A percentile compares a stretch with the other conserved stretches of the same genome.
phyloP scores from a whole-genome alignment of 129 eudicot genomes.

The Chrysanthemum lavandulifolium region DNA sequence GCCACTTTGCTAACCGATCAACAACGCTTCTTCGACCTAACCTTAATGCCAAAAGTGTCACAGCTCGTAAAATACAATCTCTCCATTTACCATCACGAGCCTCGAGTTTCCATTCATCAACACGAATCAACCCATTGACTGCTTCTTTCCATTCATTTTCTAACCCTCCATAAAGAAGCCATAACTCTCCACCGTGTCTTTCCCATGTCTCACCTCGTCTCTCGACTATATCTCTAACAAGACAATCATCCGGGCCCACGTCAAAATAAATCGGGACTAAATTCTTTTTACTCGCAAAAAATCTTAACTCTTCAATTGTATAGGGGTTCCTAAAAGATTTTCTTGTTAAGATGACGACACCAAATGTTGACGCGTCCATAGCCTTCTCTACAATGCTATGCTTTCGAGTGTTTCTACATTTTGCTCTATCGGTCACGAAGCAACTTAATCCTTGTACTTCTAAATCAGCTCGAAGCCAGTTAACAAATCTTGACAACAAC shows the following conservation, averaged over 20 bases:
- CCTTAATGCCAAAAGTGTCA: slow-evolving; percentile 80
- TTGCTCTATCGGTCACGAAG: slow-evolving; percentile 77
- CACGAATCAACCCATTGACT: slow-evolving; percentile 66
- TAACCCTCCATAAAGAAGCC: slow-evolving; percentile 82
- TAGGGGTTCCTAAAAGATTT: slow-evolving; percentile 88
- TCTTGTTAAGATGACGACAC: slow-evolving; percentile 77
- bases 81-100: slow-evolving; percentile 93
- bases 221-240: slow-evolving; percentile 84
- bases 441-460: slow-evolving; percentile 96
- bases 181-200: slow-evolving; percentile 83
- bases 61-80: slow-evolving; percentile 86
- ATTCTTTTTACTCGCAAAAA: slow-evolving; percentile 85
- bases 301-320: slow-evolving; percentile 81
- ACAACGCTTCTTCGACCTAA: slow-evolving; percentile 91
- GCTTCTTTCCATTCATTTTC: slow-evolving; percentile 97
- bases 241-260: slow-evolving; percentile 88
- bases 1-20: slow-evolving; percentile 83
- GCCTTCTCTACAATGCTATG: slow-evolving; percentile 71
- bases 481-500: slow-evolving; percentile 62
- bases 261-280: slow-evolving; percentile 90
- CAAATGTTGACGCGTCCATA: slow-evolving; percentile 90
- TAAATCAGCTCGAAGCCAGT: slow-evolving; percentile 93
- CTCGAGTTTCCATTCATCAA: slow-evolving; percentile 96
- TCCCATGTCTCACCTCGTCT: slow-evolving; percentile 92
- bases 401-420: slow-evolving; percentile 68